Conservation (phyloP, 345 rosid species). For the Rhizophora apiculata region DNA sequence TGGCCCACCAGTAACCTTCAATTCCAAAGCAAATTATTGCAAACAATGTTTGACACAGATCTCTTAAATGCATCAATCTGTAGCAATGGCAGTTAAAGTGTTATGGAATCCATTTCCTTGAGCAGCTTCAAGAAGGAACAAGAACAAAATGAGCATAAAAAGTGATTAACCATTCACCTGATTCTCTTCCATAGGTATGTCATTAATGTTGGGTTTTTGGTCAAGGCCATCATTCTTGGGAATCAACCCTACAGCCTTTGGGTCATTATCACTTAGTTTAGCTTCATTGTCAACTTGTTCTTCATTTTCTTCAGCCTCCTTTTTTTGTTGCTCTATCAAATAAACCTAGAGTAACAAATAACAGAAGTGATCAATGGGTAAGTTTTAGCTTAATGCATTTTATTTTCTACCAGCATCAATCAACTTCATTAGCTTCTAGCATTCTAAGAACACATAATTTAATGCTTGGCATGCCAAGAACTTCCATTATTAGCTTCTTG, state of each 20-base stretch:
- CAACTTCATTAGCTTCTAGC: no score
- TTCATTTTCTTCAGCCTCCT: slow-evolving; percentile 50
- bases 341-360: slow-evolving; percentile 55
- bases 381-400: no score
- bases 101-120: not conserved
- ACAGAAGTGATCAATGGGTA: slow-evolving; percentile 4
- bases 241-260: slow-evolving; percentile 32
- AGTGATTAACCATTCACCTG: slow-evolving; percentile 41
- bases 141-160: not conserved
- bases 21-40: not conserved
- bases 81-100: not conserved
- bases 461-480: no score
- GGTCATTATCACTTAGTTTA: slow-evolving; percentile 42
- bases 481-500: no score
- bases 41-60: not conserved
- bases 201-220: slow-evolving; percentile 81
- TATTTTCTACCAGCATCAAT: no score
- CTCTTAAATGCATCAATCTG: slow-evolving; percentile 6
- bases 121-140: not conserved
- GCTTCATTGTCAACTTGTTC: slow-evolving; percentile 59
- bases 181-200: slow-evolving; percentile 62
- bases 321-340: slow-evolving; percentile 61
- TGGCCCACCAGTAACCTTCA: not conserved
- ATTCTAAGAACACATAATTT: no score
- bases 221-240: slow-evolving; percentile 36